Conservation (phyloP, 2,329 filamentous ascomycete species). For the Sclerotinia borealis region DNA sequence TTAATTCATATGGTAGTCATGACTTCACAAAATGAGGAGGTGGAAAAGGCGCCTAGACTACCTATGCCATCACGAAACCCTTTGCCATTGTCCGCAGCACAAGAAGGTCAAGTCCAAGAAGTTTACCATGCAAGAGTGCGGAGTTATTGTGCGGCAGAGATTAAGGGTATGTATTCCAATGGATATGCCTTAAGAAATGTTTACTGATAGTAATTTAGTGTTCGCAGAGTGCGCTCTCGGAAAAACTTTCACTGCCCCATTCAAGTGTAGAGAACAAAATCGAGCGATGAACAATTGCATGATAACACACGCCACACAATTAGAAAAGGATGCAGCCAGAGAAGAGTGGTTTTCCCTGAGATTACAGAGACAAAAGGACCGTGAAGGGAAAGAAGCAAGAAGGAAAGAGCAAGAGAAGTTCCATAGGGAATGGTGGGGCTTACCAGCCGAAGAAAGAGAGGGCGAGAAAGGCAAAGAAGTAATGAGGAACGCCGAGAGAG, state of each 20-base stretch:
- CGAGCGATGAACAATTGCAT: constrained; percentile 92
- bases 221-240: constrained; percentile 87
- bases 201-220: constrained; percentile 44
- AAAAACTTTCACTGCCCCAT: constrained; percentile 82
- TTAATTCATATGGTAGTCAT: constrained; percentile 27
- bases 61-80: constrained; percentile 63
- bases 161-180: constrained; percentile 54
- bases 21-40: constrained; percentile 22
- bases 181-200: neutral
- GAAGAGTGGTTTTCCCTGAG: constrained; percentile 88
- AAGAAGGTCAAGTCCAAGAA: constrained; percentile 76
- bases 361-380: constrained; percentile 61
- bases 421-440: constrained; percentile 61
- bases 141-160: constrained; percentile 67
- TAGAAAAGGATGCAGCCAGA: constrained; percentile 79
- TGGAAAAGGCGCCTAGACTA: constrained; percentile 28
- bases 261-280: constrained; percentile 74
- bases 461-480: constrained; percentile 49
- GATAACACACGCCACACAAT: constrained; percentile 75
- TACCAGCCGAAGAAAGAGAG: constrained; percentile 52
- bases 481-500: constrained; percentile 48
- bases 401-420: constrained; percentile 59
- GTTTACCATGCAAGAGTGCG: constrained; percentile 77
- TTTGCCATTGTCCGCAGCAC: constrained; percentile 72
- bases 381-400: constrained; percentile 56